A percentile compares a stretch with the other conserved stretches of the same genome.
These are phyloP conservation scores for Picea abies DNA, from an alignment of 83 land plant genomes.

Conservation along the genomic window DNA sequence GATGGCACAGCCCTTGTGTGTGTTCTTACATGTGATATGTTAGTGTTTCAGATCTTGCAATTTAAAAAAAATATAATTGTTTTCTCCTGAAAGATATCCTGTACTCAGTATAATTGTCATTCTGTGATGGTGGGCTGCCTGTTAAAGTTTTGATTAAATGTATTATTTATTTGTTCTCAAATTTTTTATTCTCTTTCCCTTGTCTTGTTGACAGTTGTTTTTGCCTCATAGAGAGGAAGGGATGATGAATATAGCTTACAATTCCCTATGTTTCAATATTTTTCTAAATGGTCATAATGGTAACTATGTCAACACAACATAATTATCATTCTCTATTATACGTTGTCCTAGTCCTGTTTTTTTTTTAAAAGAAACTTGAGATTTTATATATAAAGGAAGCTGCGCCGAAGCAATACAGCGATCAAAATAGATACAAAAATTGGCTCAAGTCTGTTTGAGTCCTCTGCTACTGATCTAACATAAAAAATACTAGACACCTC, in stretches of 20 bases:
- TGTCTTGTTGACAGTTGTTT: not conserved
- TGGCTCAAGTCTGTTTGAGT: too few relatives aligned
- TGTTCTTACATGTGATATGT: slow-evolving; percentile 2
- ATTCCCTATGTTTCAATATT: not conserved
- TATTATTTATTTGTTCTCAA: not conserved
- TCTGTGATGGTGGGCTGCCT: not conserved
- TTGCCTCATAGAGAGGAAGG: not conserved
- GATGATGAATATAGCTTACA: not conserved
- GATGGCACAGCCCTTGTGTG: not conserved
- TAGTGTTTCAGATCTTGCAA: not conserved
- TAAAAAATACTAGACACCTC: too few relatives aligned
- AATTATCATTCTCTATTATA: not conserved
- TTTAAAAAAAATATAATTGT: not conserved
- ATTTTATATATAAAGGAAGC: too few relatives aligned
- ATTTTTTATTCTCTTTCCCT: not conserved
- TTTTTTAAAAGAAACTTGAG: too few relatives aligned
- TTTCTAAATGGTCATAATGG: not conserved
- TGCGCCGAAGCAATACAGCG: too few relatives aligned
- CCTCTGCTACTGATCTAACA: too few relatives aligned
- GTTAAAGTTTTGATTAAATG: not conserved
- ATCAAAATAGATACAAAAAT: too few relatives aligned
- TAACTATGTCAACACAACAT: not conserved
- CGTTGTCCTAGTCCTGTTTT: too few relatives aligned
- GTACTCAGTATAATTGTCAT: too few relatives aligned
- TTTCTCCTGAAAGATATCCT: too few relatives aligned